phyloP scores from a whole-genome alignment of 768 basidiomycete species.

The Suillus americanus region DNA sequence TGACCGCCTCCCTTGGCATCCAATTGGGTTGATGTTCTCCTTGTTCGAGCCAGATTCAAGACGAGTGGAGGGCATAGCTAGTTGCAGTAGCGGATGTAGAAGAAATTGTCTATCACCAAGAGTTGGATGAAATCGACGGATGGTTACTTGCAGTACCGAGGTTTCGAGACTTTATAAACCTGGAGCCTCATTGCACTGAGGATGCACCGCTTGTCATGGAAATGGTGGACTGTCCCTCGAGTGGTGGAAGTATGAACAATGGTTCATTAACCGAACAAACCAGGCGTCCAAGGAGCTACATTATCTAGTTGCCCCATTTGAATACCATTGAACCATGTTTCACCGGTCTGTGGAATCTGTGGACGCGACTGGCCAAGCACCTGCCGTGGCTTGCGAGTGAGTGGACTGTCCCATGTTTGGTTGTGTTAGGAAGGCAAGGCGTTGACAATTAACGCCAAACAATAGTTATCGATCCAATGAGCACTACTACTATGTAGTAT shows the following conservation, averaged over 20 bases:
- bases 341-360: background rate
- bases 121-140: background rate
- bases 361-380: background rate
- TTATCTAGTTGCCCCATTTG: background rate
- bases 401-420: background rate
- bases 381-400: too few species aligned
- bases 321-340: background rate
- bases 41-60: background rate
- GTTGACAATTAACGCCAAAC: background rate
- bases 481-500: background rate
- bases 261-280: constrained; percentile 3
- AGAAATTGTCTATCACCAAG: background rate
- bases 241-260: constrained; percentile 1
- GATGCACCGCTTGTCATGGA: background rate
- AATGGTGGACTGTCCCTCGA: background rate
- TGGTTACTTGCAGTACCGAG: background rate
- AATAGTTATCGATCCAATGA: background rate
- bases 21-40: background rate
- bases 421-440: background rate
- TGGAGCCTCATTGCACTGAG: background rate
- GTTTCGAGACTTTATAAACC: background rate
- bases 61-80: background rate
- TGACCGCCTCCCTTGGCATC: background rate
- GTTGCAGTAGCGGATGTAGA: background rate
- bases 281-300: too few species aligned